Conservation (phyloP, 768 basidiomycete species). For the Coprinellus micaceus region DNA sequence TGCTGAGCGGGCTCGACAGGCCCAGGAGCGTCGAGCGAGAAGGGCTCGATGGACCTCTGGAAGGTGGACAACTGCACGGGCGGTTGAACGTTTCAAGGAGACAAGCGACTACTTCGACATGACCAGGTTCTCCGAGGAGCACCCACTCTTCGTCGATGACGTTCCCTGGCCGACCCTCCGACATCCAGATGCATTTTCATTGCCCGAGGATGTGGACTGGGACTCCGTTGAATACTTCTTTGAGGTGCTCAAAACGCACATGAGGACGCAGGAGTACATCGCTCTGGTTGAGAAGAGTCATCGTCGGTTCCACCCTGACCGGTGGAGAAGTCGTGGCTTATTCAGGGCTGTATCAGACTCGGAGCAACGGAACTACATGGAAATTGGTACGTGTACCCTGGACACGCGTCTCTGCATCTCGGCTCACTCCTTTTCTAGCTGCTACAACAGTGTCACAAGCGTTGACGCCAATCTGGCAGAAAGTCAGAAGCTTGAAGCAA, state of each 20-base stretch:
- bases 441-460: slow-evolving; percentile 72
- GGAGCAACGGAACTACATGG: slow-evolving; percentile 52
- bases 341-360: slow-evolving; percentile 57
- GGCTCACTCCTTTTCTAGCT: slow-evolving; percentile 20
- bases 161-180: slow-evolving; percentile 77
- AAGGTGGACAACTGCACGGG: slow-evolving; percentile 60
- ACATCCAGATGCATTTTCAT: slow-evolving; percentile 45
- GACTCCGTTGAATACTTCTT: slow-evolving; percentile 71
- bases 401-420: background rate
- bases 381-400: slow-evolving; percentile 50
- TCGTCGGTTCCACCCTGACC: slow-evolving; percentile 74
- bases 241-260: slow-evolving; percentile 41
- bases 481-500: slow-evolving; percentile 26
- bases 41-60: slow-evolving; percentile 57
- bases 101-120: slow-evolving; percentile 63
- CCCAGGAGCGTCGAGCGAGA: slow-evolving; percentile 33
- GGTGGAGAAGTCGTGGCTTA: slow-evolving; percentile 69
- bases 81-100: slow-evolving; percentile 64
- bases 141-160: slow-evolving; percentile 54
- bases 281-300: slow-evolving; percentile 66
- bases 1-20: slow-evolving; percentile 16
- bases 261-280: slow-evolving; percentile 62
- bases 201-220: slow-evolving; percentile 69
- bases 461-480: slow-evolving; percentile 64
- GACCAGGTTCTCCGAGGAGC: slow-evolving; percentile 48